Percentiles rank a stretch among this genome's conserved stretches.
These are phyloP conservation scores for Coemansia sp. DNA, from an alignment of 192 early-diverging fungal genomes.

Conservation along the genomic window DNA sequence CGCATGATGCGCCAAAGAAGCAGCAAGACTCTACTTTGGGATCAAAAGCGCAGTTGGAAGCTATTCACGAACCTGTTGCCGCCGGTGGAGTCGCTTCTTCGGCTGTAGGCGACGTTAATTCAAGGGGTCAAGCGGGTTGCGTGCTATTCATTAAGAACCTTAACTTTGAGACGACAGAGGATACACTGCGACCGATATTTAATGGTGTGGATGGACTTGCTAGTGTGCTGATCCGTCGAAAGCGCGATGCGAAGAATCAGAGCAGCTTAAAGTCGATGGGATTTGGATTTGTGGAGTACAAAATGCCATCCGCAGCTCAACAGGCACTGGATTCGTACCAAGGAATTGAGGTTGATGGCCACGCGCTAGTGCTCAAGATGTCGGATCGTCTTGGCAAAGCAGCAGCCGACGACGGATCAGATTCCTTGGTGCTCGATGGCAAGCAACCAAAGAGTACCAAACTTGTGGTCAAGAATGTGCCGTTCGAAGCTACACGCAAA, in stretches of 20 bases:
- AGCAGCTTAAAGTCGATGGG: constrained; percentile 85
- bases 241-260: constrained; percentile 82
- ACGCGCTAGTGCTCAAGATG: constrained; percentile 86
- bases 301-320: constrained; percentile 73
- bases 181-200: constrained; percentile 72
- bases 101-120: constrained; percentile 19
- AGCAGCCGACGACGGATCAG: not conserved
- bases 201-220: constrained; percentile 72
- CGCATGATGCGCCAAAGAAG: constrained; percentile 39
- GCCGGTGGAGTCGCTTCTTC: constrained; percentile 13
- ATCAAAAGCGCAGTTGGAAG: constrained; percentile 36
- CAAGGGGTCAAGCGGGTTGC: constrained; percentile 61
- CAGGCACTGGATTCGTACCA: constrained; percentile 87
- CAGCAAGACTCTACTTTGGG: constrained; percentile 17
- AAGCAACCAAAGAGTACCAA: constrained; percentile 76
- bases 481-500: constrained; percentile 95
- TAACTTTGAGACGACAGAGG: constrained; percentile 86
- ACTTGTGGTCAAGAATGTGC: constrained; percentile 90
- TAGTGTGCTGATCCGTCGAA: constrained; percentile 78
- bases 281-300: constrained; percentile 96
- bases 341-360: constrained; percentile 81
- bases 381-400: constrained; percentile 64
- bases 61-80: constrained; percentile 53
- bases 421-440: constrained; percentile 26
- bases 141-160: constrained; percentile 98